Conservation (phyloP, 1,284 basidiomycete genomes). For the Ceratobasidium sp. region DNA sequence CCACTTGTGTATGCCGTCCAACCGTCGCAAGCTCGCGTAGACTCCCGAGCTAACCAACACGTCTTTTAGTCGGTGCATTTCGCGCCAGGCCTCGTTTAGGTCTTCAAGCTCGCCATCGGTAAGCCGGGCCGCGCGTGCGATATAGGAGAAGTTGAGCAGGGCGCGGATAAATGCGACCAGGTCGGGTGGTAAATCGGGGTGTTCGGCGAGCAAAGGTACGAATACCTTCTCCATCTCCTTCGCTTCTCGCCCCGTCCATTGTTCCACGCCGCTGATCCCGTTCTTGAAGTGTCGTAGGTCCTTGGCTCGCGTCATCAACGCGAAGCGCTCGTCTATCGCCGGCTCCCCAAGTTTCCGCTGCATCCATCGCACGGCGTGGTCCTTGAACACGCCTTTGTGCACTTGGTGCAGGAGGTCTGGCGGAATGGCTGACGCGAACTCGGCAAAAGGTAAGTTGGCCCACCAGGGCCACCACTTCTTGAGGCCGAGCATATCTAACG, state of each 20-base stretch:
- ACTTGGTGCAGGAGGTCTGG: slow-evolving; percentile 48
- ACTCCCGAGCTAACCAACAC: neutral
- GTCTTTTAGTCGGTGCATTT: slow-evolving; percentile 9
- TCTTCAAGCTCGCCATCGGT: slow-evolving; percentile 3
- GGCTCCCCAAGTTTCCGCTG: neutral
- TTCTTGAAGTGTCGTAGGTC: slow-evolving; percentile 13
- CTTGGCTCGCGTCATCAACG: too few species aligned
- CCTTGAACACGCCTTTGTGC: slow-evolving; percentile 57
- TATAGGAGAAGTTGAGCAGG: slow-evolving; percentile 4
- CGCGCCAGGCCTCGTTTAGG: neutral
- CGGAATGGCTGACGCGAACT: slow-evolving; percentile 52
- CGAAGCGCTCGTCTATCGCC: neutral
- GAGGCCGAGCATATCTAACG: slow-evolving; percentile 1
- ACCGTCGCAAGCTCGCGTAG: neutral
- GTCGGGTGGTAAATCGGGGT: neutral
- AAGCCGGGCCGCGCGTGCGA: neutral
- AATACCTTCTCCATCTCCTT: slow-evolving; percentile 27
- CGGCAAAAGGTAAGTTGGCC: neutral
- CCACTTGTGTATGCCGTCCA: slow-evolving; percentile 28
- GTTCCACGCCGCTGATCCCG: neutral
- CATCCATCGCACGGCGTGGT: slow-evolving; percentile 42
- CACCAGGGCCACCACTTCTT: slow-evolving; percentile 21
- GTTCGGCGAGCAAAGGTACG: neutral
- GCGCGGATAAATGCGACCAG: neutral
- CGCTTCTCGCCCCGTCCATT: slow-evolving; percentile 20